These are phyloP conservation scores for Yamadazyma oceani DNA, from an alignment of 1,139 yeast species.

Conservation along the genomic window DNA sequence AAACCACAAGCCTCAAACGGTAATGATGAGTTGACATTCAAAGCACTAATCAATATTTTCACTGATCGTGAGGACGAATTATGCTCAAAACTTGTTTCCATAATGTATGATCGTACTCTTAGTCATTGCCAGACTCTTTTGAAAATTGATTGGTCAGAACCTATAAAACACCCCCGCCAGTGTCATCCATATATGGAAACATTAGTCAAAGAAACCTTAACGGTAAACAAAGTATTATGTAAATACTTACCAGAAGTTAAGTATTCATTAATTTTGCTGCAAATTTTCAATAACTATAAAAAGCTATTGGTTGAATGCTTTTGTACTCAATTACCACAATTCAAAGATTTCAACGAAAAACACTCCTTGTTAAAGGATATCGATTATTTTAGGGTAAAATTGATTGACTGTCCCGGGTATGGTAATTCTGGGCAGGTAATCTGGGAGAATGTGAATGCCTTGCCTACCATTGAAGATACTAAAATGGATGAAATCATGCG, in stretches of 20 bases:
- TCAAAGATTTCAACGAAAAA: slow-evolving; percentile 55
- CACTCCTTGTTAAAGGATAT: slow-evolving; percentile 58
- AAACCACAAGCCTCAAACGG: neutral
- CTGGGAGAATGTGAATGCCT: slow-evolving; percentile 62
- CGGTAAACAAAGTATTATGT: slow-evolving; percentile 60
- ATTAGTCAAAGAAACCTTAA: slow-evolving; percentile 63
- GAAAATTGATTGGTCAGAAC: slow-evolving; percentile 51
- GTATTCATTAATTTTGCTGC: slow-evolving; percentile 50
- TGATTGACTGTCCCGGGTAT: slow-evolving; percentile 60
- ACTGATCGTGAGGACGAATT: slow-evolving; percentile 66
- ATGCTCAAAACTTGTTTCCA: slow-evolving; percentile 62
- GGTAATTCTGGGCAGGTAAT: slow-evolving; percentile 66
- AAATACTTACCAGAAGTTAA: slow-evolving; percentile 58
- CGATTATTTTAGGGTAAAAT: slow-evolving; percentile 62
- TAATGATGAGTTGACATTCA: slow-evolving; percentile 40
- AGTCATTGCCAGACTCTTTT: slow-evolving; percentile 48
- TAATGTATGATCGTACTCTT: slow-evolving; percentile 66
- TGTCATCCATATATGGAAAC: slow-evolving; percentile 66
- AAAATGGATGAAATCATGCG: slow-evolving; percentile 50
- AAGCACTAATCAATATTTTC: slow-evolving; percentile 34
- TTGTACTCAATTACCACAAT: slow-evolving; percentile 48
- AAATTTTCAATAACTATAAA: slow-evolving; percentile 63
- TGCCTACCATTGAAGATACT: slow-evolving; percentile 52
- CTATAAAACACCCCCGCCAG: slow-evolving; percentile 41
- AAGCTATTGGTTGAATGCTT: slow-evolving; percentile 55